These are phyloP conservation scores for Psidium guajava DNA, from an alignment of 345 rosid species.

Conservation along the genomic window DNA sequence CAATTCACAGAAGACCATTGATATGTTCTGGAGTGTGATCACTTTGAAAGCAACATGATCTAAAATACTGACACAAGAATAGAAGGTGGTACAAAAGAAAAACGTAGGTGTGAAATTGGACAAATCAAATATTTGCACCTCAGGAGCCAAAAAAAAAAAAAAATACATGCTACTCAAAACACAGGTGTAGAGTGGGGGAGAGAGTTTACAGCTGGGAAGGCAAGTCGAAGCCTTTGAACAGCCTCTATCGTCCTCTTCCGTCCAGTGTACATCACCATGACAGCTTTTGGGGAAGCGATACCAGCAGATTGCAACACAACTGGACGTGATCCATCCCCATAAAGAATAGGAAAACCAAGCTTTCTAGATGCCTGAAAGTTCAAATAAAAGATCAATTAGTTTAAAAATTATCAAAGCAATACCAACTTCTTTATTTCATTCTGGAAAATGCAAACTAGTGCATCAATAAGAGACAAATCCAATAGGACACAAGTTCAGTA, in stretches of 20 bases:
- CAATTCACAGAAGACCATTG: background rate
- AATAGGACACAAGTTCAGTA: background rate
- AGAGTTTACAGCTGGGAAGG: constrained; percentile 58
- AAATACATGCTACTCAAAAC: background rate
- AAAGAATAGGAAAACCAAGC: constrained; percentile 76
- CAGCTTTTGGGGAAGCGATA: constrained; percentile 79
- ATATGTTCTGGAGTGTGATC: background rate
- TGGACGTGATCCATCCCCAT: constrained; percentile 89
- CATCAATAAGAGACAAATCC: background rate
- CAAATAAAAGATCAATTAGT: background rate
- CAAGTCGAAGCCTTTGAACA: constrained; percentile 80
- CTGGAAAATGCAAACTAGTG: background rate
- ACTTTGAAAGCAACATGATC: background rate
- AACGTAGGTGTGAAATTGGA: background rate
- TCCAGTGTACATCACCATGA: constrained; percentile 86
- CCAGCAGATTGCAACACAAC: constrained; percentile 85
- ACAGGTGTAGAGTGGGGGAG: background rate
- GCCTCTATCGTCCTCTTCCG: constrained; percentile 72
- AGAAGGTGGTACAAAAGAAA: background rate
- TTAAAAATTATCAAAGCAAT: background rate
- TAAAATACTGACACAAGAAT: background rate
- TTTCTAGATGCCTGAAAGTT: constrained; percentile 58
- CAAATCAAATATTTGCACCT: background rate
- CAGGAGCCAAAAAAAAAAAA: too few species aligned
- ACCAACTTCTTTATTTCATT: background rate